Evolutionary conservation across 2,329 filamentous ascomycete species (phyloP).

Genomic region (Sporothrix brasiliensis): DNA sequence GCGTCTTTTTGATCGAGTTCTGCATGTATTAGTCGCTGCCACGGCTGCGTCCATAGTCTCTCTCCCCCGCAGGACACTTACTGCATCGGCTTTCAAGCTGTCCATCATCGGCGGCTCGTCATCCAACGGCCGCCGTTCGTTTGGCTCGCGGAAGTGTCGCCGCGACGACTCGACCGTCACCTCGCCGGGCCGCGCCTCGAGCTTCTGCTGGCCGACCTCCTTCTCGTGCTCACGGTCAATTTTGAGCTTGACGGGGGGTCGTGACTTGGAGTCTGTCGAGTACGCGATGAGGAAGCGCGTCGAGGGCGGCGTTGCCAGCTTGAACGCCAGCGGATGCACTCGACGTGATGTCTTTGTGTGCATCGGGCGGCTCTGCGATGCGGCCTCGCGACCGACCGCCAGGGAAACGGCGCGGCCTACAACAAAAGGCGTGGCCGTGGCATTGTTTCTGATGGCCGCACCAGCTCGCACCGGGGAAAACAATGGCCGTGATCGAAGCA

Average conservation of each 20-base stretch:
- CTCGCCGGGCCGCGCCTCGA: conserved; percentile 61
- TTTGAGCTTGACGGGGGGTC: conserved; percentile 31
- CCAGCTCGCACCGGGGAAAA: conserved; percentile 15
- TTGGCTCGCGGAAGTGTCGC: conserved; percentile 53
- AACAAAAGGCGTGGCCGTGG: neutral
- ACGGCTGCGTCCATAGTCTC: neutral
- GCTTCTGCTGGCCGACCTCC: conserved; percentile 55
- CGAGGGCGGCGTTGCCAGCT: neutral
- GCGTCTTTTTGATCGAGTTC: conserved; percentile 69
- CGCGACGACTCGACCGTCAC: conserved; percentile 63
- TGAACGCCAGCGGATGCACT: neutral
- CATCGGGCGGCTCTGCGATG: neutral
- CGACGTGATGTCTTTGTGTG: neutral
- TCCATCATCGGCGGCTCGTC: conserved; percentile 37
- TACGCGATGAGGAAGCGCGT: conserved; percentile 25
- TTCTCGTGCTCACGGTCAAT: conserved; percentile 62
- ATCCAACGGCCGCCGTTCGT: conserved; percentile 35
- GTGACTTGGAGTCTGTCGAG: conserved; percentile 31
- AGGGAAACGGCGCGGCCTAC: neutral
- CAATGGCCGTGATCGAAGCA: conserved; percentile 19
- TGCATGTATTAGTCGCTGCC: conserved; percentile 41
- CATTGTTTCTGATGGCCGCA: neutral
- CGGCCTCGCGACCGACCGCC: neutral
- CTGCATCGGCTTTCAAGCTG: conserved; percentile 56
- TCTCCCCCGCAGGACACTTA: conserved; percentile 42